phyloP scores from a whole-genome alignment of 1,284 basidiomycete species.

The Inonotus obliquus region DNA sequence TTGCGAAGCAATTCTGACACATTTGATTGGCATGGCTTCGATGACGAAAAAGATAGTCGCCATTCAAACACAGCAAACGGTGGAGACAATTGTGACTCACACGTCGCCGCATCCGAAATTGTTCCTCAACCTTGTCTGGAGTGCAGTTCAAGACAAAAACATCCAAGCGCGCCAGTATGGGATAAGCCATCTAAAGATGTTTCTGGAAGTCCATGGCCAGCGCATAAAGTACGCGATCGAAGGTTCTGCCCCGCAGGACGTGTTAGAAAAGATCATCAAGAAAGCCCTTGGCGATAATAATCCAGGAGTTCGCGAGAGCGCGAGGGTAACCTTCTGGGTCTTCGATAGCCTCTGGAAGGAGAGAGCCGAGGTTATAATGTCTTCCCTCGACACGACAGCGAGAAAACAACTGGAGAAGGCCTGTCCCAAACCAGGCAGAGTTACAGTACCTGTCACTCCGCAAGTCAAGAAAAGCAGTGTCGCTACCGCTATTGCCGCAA shows the following conservation, averaged over 20 bases:
- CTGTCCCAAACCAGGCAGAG: conserved; percentile 54
- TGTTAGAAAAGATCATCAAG: conserved; percentile 67
- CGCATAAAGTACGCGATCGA: conserved; percentile 65
- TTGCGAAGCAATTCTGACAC: conserved; percentile 70
- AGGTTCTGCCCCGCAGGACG: conserved; percentile 57
- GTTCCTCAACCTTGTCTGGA: conserved; percentile 69
- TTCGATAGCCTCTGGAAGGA: conserved; percentile 77
- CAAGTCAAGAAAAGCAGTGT: conserved; percentile 68
- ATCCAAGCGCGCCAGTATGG: conserved; percentile 72
- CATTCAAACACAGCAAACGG: conserved; percentile 76
- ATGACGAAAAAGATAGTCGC: conserved; percentile 96
- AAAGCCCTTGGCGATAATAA: conserved; percentile 78
- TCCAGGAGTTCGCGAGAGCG: conserved; percentile 71
- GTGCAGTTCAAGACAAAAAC: conserved; percentile 80
- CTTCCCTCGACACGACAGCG: conserved; percentile 62
- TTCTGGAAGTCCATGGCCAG: conserved; percentile 66
- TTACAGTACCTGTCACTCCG: conserved; percentile 38
- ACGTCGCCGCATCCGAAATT: conserved; percentile 71
- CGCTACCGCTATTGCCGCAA: conserved; percentile 78
- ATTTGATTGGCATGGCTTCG: conserved; percentile 83
- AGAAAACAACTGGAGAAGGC: conserved; percentile 85
- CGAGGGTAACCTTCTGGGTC: conserved; percentile 76
- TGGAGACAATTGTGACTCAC: conserved; percentile 65
- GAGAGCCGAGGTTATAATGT: conserved; percentile 58
- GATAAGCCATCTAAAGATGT: conserved; percentile 66